Evolutionary conservation across 2,329 filamentous ascomycete genomes (phyloP), one percentile per base, ranked within the genome.

Genomic region (Phialocephala sp.): DNA sequence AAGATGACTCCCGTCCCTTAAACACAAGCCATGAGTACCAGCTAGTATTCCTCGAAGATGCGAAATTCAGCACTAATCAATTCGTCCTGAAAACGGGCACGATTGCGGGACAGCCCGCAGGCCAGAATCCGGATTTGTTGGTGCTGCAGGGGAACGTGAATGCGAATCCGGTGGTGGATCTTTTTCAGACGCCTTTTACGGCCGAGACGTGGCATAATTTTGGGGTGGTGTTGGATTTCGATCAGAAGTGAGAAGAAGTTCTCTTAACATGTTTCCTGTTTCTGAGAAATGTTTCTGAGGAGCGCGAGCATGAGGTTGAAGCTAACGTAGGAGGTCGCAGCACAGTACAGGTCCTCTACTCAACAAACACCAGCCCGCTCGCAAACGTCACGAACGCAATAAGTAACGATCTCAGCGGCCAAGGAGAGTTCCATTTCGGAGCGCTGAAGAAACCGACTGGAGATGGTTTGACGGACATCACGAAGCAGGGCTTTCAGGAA

Each of bases 21-120:
- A 89, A 89, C 78, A 76, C 84, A 62, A 83, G 82, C 8, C 87
- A 89, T 74, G 85, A 89, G 77, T 89, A 89, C 76, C 79, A 87
- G 73, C 81, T 87, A 54, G 78, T 82, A 43, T 85, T 82, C 74
- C 79, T 83, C 35, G 82, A 84, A 74, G 79, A 76, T 69, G 75
- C 71, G 59, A 79, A 81, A 68, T 85, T 78, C 74, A 80, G 79
- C 68, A 80, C 79, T 63, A 84, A 85, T 75, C 83, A 85, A 76
- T 75, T 85, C 66, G 82, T 80, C 27, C 80, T 88, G 67, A 85
- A 87, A 77, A 81, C 83, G 6, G 86, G 86, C 37, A 81, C 81
- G 11, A 76, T 87, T 60, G 80, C 85, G 8, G 81, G 79, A 15
- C 75, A 78, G 62, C 67, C 71, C 32, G 73, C 72, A 52, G 68